A percentile compares a stretch with the other conserved stretches of the same genome.
These are phyloP conservation scores for Exutisphaerella laricina DNA, from an alignment of 2,329 filamentous ascomycete genomes.

Conservation along the genomic window DNA sequence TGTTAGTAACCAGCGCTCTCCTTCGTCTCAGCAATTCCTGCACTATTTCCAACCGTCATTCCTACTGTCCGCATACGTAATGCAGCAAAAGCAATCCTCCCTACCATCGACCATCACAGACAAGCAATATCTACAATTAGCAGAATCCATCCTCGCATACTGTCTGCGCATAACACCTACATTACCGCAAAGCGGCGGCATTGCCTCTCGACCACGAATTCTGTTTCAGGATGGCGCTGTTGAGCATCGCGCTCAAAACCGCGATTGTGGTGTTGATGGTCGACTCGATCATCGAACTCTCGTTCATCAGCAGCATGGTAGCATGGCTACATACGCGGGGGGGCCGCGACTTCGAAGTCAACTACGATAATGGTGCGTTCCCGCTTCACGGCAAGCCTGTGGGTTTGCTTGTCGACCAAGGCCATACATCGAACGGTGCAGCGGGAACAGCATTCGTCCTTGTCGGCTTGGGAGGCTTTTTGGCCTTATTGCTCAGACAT, in stretches of 20 bases:
- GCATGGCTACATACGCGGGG: constrained; percentile 27
- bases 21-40: neutral
- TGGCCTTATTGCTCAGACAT: constrained; percentile 23
- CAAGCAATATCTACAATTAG: neutral
- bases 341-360: constrained; percentile 22
- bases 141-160: neutral
- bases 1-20: neutral
- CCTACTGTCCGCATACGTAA: too few relatives aligned
- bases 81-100: neutral
- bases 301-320: constrained; percentile 28
- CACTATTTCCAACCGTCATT: neutral
- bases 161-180: neutral
- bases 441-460: constrained; percentile 30
- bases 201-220: neutral
- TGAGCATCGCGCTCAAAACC: constrained; percentile 12
- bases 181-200: neutral
- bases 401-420: constrained; percentile 29
- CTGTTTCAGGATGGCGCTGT: constrained; percentile 8
- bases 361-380: constrained; percentile 25
- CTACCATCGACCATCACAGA: neutral
- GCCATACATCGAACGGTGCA: constrained; percentile 30
- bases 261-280: constrained; percentile 24
- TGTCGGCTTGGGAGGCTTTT: constrained; percentile 25
- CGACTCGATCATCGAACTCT: constrained; percentile 25
- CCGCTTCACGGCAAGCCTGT: constrained; percentile 39